Percentiles rank a stretch among this genome's conserved stretches.
Evolutionary conservation across 805 yeast genomes (phyloP).

Genomic region (Trichomonascus vanleenenianus): DNA sequence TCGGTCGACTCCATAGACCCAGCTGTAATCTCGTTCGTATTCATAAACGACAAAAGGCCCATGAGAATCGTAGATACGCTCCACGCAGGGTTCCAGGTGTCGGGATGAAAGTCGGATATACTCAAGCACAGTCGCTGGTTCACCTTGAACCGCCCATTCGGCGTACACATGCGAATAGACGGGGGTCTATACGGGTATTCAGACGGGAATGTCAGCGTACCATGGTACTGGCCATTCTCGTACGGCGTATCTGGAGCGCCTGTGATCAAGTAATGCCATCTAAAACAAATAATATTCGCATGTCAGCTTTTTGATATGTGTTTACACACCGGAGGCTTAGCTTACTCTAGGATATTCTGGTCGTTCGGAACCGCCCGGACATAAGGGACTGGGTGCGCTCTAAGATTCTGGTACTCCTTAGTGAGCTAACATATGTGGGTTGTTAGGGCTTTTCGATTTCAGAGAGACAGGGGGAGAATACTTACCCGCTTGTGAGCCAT

Average conservation of each 20-base stretch:
- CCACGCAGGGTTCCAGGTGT: constrained; percentile 96
- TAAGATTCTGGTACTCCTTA: constrained; percentile 72
- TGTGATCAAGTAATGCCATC: constrained; percentile 83
- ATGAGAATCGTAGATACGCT: constrained; percentile 80
- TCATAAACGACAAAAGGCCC: constrained; percentile 87
- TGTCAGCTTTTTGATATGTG: no score
- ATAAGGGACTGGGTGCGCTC: constrained; percentile 76
- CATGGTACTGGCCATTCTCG: constrained; percentile 82
- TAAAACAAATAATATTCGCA: background rate
- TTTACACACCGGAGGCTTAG: no score
- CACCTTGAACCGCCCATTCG: constrained; percentile 63
- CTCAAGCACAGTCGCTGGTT: constrained; percentile 78
- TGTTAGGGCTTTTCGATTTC: no score
- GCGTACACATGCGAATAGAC: constrained; percentile 72
- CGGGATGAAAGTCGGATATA: constrained; percentile 92
- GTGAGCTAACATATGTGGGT: no score
- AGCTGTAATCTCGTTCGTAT: constrained; percentile 74
- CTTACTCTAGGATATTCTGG: constrained; percentile 60
- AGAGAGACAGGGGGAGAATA: no score
- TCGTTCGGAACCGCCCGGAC: constrained; percentile 83
- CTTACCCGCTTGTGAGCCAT: constrained; percentile 27
- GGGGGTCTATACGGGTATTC: constrained; percentile 93
- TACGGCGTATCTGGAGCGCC: constrained; percentile 91
- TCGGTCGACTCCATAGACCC: constrained; percentile 51
- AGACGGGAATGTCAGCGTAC: constrained; percentile 67